A percentile compares a stretch with the other conserved stretches of the same genome.
Evolutionary conservation across 2,329 filamentous ascomycete genomes (phyloP).

Genomic region (Aureobasidium sp.): DNA sequence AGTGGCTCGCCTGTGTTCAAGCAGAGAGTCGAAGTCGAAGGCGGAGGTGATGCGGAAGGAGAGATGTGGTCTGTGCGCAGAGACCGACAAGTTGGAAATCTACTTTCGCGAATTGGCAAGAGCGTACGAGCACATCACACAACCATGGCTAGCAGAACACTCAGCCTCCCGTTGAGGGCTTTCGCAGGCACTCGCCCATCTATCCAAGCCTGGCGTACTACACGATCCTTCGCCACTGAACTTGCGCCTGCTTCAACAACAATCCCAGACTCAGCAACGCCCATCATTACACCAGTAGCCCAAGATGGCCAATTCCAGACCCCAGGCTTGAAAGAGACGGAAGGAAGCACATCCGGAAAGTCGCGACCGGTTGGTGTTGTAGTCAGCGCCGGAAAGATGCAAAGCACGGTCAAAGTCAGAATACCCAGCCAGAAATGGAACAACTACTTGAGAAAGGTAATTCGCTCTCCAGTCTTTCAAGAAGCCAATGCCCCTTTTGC

Average conservation of each 20-base stretch:
- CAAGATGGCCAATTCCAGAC: neutral
- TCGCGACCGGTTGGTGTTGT: constrained; percentile 49
- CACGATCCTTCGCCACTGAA: constrained; percentile 8
- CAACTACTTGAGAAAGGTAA: constrained; percentile 61
- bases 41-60: neutral
- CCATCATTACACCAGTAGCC: neutral
- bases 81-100: neutral
- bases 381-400: constrained; percentile 67
- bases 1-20: too few species aligned
- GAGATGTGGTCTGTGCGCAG: neutral
- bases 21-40: too few species aligned
- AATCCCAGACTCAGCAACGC: neutral
- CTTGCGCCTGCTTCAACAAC: neutral
- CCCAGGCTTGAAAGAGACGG: neutral
- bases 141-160: constrained; percentile 4
- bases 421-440: constrained; percentile 66
- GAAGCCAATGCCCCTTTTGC: neutral
- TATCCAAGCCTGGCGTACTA: constrained; percentile 11
- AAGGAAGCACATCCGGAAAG: neutral
- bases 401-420: constrained; percentile 70
- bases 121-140: neutral
- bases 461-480: neutral
- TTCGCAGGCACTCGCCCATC: constrained; percentile 8
- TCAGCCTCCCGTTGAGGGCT: neutral
- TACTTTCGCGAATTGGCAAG: neutral